A percentile compares a stretch with the other conserved stretches of the same genome.
These are phyloP conservation scores for Athelia sp. DNA, from an alignment of 1,284 basidiomycete species.

Conservation along the genomic window DNA sequence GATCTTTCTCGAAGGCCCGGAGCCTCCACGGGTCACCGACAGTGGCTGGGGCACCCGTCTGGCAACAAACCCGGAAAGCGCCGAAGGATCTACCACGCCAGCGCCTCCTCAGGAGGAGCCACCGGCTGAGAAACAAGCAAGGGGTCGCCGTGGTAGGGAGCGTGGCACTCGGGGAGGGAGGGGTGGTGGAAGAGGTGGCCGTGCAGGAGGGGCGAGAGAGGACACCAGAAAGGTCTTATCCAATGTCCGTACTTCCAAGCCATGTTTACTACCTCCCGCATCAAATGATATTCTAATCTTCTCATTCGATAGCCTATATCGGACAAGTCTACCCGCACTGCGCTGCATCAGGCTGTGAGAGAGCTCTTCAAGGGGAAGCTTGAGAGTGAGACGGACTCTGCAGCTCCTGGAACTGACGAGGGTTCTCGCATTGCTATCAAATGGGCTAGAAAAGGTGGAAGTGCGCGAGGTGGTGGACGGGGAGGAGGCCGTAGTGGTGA, in stretches of 20 bases:
- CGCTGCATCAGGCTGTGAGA: slow-evolving; percentile 79
- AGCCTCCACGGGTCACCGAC: slow-evolving; percentile 63
- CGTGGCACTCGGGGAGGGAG: slow-evolving; percentile 40
- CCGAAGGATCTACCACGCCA: slow-evolving; percentile 15
- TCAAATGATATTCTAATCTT: slow-evolving; percentile 14
- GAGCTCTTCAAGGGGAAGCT: slow-evolving; percentile 80
- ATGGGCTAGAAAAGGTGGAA: slow-evolving; percentile 55
- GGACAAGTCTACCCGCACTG: slow-evolving; percentile 78
- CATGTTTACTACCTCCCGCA: slow-evolving; percentile 11
- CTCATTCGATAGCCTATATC: slow-evolving; percentile 61
- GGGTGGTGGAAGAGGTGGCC: slow-evolving; percentile 37
- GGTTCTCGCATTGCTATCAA: slow-evolving; percentile 70
- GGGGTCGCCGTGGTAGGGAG: slow-evolving; percentile 28
- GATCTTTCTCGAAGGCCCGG: slow-evolving; percentile 73
- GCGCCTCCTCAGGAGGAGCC: slow-evolving; percentile 19
- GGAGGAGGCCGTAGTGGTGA: slow-evolving; percentile 30
- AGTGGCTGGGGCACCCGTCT: slow-evolving; percentile 58
- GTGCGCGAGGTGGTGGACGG: slow-evolving; percentile 33
- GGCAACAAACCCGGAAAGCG: slow-evolving; percentile 23
- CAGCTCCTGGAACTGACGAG: slow-evolving; percentile 44
- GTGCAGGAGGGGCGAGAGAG: slow-evolving; percentile 35
- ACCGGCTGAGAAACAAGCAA: slow-evolving; percentile 26
- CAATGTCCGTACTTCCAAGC: slow-evolving; percentile 49
- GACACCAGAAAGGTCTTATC: slow-evolving; percentile 76
- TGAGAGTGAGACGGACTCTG: slow-evolving; percentile 73